Evolutionary conservation across 2,329 filamentous ascomycete species (phyloP), one percentile per base, ranked within the genome.

Genomic region (Botrytis hyacinthi): DNA sequence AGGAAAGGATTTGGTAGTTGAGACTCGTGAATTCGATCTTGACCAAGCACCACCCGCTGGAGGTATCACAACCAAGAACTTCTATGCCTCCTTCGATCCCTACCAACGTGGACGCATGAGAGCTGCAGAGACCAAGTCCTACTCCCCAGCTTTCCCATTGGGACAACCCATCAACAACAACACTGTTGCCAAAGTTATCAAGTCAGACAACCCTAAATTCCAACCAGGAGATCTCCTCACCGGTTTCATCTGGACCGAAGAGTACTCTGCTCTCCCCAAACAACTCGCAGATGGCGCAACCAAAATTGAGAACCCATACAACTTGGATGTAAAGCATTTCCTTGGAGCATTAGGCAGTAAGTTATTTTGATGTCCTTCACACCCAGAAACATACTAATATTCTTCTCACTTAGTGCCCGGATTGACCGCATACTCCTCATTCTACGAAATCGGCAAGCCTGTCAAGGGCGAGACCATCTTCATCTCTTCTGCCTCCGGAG

Each of bases 81-180:
- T 91, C 79, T 93, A 92, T 82, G 76, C 76, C 54, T 79, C 92
- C 59, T 92, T 92, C 83, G 94, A 97, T 82, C 94, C 94, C 2
- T 97, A 97, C 85, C 89, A 93, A 85, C 92, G 94, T 73, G 92
- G 92, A 75, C 88, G 89, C 77, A 95, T 97, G 92, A 90, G 93
- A 66, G 83, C 86, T 66, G 80, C 92, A 10, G 81, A 85, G 51
- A 79, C 84, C 80, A 89, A 92, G 83, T 94, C 92, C 16, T 96
- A 94, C 85, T 81, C 85, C 35, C 85, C 90, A 1, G 82, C 91
- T 3, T 93, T 90, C 79, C 81, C 85, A 26, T 82, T 93, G 65
- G 86, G 86, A 80, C 83, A 88, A 78, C 88, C 93, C 76, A 87
- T 97, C 76, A 83, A 83, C 77, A 95, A 91, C 83, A 82, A 82